Base-by-base conservation (phyloP, 768 basidiomycete species). In the Serendipita vermifera region DNA sequence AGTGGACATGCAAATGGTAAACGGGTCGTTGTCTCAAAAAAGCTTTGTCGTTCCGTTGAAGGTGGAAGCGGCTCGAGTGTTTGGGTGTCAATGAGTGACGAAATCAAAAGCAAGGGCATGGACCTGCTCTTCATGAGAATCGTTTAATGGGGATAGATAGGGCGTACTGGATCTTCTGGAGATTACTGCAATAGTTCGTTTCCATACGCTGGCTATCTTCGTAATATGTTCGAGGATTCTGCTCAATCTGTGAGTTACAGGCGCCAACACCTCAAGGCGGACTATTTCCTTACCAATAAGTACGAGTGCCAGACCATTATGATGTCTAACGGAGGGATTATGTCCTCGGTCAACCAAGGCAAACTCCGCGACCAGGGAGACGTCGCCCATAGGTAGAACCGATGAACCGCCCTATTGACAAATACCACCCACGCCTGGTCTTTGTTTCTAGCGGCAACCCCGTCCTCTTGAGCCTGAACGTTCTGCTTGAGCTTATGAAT, bases 291-390 rank as follows among this genome's bases (percentile, higher is more conserved):
- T 26, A 56, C 55, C 4, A 61, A 57, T 56, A 61, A 33, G 55
- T 61, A 61, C 3, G 56, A 53, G 33, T 61, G 61, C 61, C 61
- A 61, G 22, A 61, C 61, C 61, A 61, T 61, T 13, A 58, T 20
- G 3, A 61, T 54, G 41, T 61, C 61, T n/a, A 60, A 36, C 32
- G 59, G 38, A 6, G 56, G 60, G n/a, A 55, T 26, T 17, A 26
- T 33, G 17, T 6, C 26, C 24, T 35, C 57, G 22, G 9, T 22
- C 14, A 43, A 14, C 13, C 14, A 7, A 24, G 40, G 24, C 14
- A 7, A 9, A 14, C 13, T 7, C 24, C 7, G 14, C 9, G 9
- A 9, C 40, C 40, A 43, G 7, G 20, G 13, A 9, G 40, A 11
- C 9, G 9, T 26, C 20, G 26, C 40, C 55, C 55, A 56, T 33